Evolutionary conservation across 176 grass and related monocot genomes (phyloP).

Genomic region (Oryza brachyantha): DNA sequence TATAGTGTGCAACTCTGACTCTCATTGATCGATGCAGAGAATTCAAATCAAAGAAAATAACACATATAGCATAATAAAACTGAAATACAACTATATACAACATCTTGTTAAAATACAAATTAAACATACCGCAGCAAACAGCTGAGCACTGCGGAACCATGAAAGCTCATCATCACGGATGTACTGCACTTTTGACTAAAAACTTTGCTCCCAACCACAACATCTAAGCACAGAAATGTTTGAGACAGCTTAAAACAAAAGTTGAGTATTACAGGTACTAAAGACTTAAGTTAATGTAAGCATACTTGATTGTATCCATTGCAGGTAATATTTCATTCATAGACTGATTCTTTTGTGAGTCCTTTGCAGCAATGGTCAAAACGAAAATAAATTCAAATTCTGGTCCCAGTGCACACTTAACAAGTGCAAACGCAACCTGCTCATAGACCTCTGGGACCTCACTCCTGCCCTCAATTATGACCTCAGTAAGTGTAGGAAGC

Average conservation of each 20-base stretch:
- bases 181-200: conserved; percentile 89
- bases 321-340: conserved; percentile 99
- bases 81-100: not conserved
- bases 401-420: conserved; percentile 27
- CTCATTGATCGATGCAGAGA: not conserved
- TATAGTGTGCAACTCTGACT: not conserved
- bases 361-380: conserved; percentile 57
- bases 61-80: conserved; percentile 4
- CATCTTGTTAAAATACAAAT: conserved; percentile 16
- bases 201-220: conserved; percentile 98
- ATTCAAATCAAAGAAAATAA: not conserved
- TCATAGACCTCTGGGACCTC: not conserved
- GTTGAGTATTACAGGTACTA: not conserved
- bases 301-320: conserved; percentile 99
- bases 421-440: conserved; percentile 28
- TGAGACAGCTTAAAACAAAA: not conserved
- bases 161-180: conserved; percentile 95
- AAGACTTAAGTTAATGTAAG: conserved; percentile 26
- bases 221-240: conserved; percentile 51
- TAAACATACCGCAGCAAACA: conserved; percentile 77
- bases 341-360: conserved; percentile 96
- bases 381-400: not conserved
- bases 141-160: conserved; percentile 89
- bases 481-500: conserved; percentile 16
- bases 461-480: conserved; percentile 37